Evolutionary conservation across 1,284 basidiomycete genomes (phyloP).

Genomic region (Trichosporon inkin): DNA sequence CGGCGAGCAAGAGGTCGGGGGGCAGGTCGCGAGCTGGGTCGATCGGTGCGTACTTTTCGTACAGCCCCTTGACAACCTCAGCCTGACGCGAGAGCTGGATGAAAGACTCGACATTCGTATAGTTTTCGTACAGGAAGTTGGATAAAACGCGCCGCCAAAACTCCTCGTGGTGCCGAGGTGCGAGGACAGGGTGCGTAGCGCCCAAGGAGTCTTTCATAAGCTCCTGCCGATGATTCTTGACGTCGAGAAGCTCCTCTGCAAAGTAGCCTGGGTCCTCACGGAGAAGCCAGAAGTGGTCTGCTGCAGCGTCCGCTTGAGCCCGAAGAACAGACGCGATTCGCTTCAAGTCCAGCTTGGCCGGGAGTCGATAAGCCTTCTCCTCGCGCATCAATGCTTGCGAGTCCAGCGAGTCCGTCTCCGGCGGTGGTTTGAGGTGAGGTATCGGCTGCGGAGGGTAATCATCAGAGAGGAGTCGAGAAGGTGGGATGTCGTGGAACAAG

Average conservation of each 20-base stretch:
- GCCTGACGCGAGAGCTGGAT: not conserved
- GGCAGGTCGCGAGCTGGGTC: not conserved
- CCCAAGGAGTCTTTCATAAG: slow-evolving; percentile 1
- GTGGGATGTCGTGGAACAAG: slow-evolving; percentile 9
- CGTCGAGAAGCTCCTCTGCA: slow-evolving; percentile 5
- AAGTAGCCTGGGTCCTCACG: slow-evolving; percentile 12
- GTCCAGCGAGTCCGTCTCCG: not conserved
- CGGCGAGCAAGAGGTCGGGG: not conserved
- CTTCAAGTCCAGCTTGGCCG: slow-evolving; percentile 1
- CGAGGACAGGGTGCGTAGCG: not conserved
- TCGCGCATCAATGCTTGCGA: slow-evolving; percentile 7
- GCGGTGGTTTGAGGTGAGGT: not conserved
- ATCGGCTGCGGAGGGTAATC: slow-evolving; percentile 4
- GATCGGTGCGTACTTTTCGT: not conserved
- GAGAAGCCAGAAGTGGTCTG: slow-evolving; percentile 8
- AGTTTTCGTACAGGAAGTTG: not conserved
- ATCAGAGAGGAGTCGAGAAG: not conserved
- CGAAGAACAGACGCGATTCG: slow-evolving; percentile 3
- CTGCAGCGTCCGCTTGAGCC: not conserved
- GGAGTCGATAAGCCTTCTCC: slow-evolving; percentile 2
- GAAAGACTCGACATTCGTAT: not conserved
- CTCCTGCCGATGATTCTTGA: not conserved
- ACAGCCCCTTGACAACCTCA: not conserved
- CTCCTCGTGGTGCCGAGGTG: not conserved
- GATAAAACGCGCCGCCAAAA: not conserved